These are phyloP conservation scores for Asparagopsis taxiformis DNA, from an alignment of 31 red algal species.

Conservation along the genomic window DNA sequence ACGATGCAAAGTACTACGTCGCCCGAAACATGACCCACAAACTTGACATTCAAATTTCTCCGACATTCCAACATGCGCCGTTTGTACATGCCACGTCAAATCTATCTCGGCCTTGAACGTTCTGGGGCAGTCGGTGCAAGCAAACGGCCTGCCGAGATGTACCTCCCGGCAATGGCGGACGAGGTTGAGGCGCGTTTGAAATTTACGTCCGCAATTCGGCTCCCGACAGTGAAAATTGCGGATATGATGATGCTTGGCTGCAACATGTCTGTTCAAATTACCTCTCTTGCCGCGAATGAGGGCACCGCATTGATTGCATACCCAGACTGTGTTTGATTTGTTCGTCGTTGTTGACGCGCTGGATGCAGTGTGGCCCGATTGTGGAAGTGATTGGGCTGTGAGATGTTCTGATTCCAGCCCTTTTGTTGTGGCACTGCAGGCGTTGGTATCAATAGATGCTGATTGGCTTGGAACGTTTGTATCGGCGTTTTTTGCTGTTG, in stretches of 20 bases:
- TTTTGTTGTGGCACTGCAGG: too few relatives aligned
- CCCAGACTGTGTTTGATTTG: constrained; percentile 25
- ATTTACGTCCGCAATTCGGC: too few relatives aligned
- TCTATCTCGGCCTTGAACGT: constrained; percentile 41
- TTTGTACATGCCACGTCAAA: constrained; percentile 9
- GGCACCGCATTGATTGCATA: constrained; percentile 37
- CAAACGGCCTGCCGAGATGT: constrained; percentile 44
- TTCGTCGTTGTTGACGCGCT: neutral
- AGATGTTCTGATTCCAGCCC: too few relatives aligned
- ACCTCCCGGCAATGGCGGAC: too few relatives aligned
- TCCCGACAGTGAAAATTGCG: constrained; percentile 27
- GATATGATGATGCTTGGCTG: constrained; percentile 54
- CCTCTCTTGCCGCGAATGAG: constrained; percentile 54
- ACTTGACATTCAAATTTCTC: neutral
- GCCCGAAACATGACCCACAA: constrained; percentile 65
- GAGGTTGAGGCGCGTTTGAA: too few relatives aligned
- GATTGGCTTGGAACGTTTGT: too few relatives aligned
- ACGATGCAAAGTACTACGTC: too few relatives aligned
- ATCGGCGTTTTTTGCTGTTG: too few relatives aligned
- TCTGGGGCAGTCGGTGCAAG: constrained; percentile 23
- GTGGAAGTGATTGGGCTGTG: too few relatives aligned
- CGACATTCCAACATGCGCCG: constrained; percentile 44
- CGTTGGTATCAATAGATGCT: too few relatives aligned
- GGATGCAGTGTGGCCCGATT: too few relatives aligned
- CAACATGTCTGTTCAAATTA: constrained; percentile 56